phyloP scores from a whole-genome alignment of 2,329 filamentous ascomycete species.

The Hymenoscyphus linearis region DNA sequence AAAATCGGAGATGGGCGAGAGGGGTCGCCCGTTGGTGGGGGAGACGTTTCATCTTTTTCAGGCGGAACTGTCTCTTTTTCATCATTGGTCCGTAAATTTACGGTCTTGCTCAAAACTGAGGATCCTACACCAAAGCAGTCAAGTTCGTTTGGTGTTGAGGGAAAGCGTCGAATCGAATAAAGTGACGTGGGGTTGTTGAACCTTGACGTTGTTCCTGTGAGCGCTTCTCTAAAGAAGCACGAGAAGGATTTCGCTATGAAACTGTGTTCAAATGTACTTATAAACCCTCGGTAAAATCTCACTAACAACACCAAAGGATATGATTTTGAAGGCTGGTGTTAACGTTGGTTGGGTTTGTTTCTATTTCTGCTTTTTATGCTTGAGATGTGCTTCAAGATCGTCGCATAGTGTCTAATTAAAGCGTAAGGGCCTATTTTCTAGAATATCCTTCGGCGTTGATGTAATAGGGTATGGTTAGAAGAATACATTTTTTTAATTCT shows the following conservation, averaged over 20 bases:
- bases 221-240: not conserved
- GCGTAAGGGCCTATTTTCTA: not conserved
- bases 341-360: not conserved
- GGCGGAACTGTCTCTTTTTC: not conserved
- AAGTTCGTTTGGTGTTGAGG: not conserved
- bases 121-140: not conserved
- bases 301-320: not conserved
- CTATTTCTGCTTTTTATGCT: not conserved
- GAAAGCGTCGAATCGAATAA: no score
- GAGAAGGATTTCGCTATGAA: not conserved
- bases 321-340: not conserved
- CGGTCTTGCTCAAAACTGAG: not conserved
- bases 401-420: not conserved
- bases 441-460: not conserved
- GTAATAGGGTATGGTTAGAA: not conserved
- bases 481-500: no score
- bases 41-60: not conserved
- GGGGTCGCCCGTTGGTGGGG: not conserved
- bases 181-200: no score
- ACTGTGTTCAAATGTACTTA: not conserved
- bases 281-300: not conserved
- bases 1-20: not conserved
- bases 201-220: not conserved
- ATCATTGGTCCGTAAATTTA: not conserved
- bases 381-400: not conserved